These are phyloP conservation scores for Calocera viscosa DNA, from an alignment of 768 basidiomycete genomes.

Conservation along the genomic window DNA sequence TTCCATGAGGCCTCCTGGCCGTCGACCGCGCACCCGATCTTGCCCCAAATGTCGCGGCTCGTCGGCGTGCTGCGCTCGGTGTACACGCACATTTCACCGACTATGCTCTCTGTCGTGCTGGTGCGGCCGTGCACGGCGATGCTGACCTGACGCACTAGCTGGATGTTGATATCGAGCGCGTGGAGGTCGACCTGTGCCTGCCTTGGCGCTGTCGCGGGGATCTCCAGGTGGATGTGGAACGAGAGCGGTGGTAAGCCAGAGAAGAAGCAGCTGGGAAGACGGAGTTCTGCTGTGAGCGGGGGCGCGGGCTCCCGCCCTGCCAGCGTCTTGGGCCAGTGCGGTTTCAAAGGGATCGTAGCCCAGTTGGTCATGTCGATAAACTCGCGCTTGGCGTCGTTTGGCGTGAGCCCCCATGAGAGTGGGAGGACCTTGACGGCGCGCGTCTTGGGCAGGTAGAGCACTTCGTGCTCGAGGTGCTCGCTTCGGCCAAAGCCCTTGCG, in stretches of 20 bases:
- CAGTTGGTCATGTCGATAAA: conserved; percentile 8
- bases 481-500: neutral
- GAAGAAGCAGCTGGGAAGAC: conserved; percentile 5
- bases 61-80: neutral
- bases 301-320: neutral
- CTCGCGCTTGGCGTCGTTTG: conserved; percentile 3
- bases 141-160: neutral
- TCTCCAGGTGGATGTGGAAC: conserved; percentile 4
- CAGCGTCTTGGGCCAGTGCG: neutral
- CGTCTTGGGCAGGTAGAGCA: conserved; percentile 2
- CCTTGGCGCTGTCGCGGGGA: neutral
- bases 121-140: neutral
- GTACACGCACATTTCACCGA: neutral
- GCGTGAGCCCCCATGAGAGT: neutral
- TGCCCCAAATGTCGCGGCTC: neutral
- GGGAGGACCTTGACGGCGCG: conserved; percentile 1
- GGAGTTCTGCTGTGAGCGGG: neutral
- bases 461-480: neutral
- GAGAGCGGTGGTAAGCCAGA: neutral
- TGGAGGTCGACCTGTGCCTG: neutral
- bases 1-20: conserved; percentile 2
- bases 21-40: neutral
- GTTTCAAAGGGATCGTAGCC: neutral
- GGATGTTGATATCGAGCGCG: neutral
- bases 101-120: conserved; percentile 3